Evolutionary conservation across 371 early-diverging fungal species (phyloP).

Genomic region (Mucor plumbeus): DNA sequence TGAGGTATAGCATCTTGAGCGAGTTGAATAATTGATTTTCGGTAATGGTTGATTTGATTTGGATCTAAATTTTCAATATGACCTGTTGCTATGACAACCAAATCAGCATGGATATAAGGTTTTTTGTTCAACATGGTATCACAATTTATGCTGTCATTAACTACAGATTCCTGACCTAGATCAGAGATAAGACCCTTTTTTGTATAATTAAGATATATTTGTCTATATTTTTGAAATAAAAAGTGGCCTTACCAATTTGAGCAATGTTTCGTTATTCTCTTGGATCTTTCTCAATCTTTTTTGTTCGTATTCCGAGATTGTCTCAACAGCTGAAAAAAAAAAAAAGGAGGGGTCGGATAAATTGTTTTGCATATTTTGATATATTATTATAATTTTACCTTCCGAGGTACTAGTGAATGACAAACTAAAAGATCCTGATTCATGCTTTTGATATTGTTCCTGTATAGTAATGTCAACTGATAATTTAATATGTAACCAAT

Average conservation of each 20-base stretch:
- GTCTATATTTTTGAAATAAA: not conserved
- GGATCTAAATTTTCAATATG: slow-evolving; percentile 53
- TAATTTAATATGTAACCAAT: slow-evolving; percentile 79
- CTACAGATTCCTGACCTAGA: slow-evolving; percentile 67
- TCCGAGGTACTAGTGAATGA: not conserved
- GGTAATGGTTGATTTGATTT: slow-evolving; percentile 61
- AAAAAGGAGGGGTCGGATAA: not conserved
- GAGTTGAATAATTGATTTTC: slow-evolving; percentile 63
- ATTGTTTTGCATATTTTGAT: not conserved
- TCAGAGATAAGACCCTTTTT: slow-evolving; percentile 78
- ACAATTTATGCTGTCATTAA: slow-evolving; percentile 73
- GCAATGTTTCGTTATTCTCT: slow-evolving; percentile 68
- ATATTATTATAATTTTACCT: not conserved
- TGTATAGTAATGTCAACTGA: slow-evolving; percentile 17
- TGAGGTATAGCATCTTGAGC: slow-evolving; percentile 58
- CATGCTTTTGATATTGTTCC: not conserved
- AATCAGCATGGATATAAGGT: slow-evolving; percentile 39
- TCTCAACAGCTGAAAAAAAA: not conserved
- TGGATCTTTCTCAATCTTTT: slow-evolving; percentile 66
- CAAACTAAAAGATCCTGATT: not conserved
- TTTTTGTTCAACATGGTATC: slow-evolving; percentile 62
- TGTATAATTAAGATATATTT: not conserved
- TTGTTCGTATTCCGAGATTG: slow-evolving; percentile 64
- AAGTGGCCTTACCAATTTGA: slow-evolving; percentile 56
- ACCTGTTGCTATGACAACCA: slow-evolving; percentile 64